Conservation (phyloP, 305 asterid species). For the Euphrasia arctica region DNA sequence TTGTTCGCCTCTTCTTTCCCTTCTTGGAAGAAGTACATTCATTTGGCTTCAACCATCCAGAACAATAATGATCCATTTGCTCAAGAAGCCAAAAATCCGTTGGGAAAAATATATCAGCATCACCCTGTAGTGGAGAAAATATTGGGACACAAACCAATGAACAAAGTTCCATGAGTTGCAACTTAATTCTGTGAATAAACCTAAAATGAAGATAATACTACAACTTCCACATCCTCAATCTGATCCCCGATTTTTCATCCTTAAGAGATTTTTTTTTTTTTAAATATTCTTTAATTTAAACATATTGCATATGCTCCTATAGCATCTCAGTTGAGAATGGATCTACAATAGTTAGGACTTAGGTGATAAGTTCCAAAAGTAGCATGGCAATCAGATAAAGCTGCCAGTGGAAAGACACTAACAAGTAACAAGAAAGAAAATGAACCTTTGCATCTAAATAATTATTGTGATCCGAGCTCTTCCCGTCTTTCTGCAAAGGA, state of each 20-base stretch:
- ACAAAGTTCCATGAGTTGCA: constrained; percentile 2
- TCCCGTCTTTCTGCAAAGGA: constrained; percentile 83
- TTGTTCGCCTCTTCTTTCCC: constrained; percentile 91
- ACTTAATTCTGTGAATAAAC: background rate
- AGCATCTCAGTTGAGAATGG: constrained; percentile 3
- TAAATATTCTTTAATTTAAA: background rate
- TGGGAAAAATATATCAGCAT: constrained; percentile 96
- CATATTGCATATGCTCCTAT: constrained; percentile 10
- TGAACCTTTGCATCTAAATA: constrained; percentile 89
- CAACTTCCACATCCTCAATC: background rate
- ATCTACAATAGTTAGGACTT: constrained; percentile 12
- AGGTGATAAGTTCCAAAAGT: constrained; percentile 5
- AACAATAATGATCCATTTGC: constrained; percentile 81
- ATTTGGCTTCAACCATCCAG: constrained; percentile 63
- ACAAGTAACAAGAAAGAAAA: constrained; percentile 14
- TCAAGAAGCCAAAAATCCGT: constrained; percentile 93
- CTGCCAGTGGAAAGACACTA: constrained; percentile 13
- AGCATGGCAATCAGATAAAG: constrained; percentile 19
- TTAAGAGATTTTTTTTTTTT: background rate
- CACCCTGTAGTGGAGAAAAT: constrained; percentile 57
- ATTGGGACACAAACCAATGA: constrained; percentile 16
- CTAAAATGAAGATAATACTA: background rate
- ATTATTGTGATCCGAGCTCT: constrained; percentile 63
- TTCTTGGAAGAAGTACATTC: constrained; percentile 45
- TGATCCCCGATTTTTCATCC: constrained; percentile 1